These are phyloP conservation scores for Podospora conica DNA, from an alignment of 495 filamentous ascomycete species.

Conservation along the genomic window DNA sequence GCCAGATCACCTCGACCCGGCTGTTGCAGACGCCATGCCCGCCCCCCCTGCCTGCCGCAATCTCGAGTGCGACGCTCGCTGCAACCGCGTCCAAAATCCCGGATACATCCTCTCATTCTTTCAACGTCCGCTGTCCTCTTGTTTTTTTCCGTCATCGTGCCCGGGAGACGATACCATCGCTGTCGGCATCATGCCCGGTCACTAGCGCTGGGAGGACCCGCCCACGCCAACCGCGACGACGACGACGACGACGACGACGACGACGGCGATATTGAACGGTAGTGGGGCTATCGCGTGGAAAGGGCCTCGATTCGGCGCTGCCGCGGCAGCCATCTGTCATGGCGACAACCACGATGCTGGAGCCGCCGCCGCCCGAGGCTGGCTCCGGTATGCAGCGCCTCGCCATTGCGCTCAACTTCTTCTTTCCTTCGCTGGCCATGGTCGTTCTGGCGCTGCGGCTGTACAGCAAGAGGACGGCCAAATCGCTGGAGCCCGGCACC, in stretches of 20 bases:
- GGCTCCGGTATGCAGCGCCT: slow-evolving; percentile 1
- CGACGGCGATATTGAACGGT: neutral
- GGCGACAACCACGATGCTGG: neutral
- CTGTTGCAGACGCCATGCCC: neutral
- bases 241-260: neutral
- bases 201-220: neutral
- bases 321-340: neutral
- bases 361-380: neutral
- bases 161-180: neutral
- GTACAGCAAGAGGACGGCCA: neutral
- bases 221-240: neutral
- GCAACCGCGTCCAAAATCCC: neutral
- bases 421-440: slow-evolving; percentile 9
- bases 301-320: neutral
- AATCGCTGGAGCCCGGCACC: neutral
- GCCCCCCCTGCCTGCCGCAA: neutral
- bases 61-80: neutral
- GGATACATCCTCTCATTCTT: neutral
- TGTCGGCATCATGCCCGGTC: neutral
- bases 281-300: neutral
- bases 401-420: slow-evolving; percentile 9
- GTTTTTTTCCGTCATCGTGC: neutral
- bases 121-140: neutral
- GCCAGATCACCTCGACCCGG: neutral
- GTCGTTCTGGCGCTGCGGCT: slow-evolving; percentile 5